phyloP scores from a whole-genome alignment of 495 filamentous ascomycete genomes.

The Penicillium longicatenatum region DNA sequence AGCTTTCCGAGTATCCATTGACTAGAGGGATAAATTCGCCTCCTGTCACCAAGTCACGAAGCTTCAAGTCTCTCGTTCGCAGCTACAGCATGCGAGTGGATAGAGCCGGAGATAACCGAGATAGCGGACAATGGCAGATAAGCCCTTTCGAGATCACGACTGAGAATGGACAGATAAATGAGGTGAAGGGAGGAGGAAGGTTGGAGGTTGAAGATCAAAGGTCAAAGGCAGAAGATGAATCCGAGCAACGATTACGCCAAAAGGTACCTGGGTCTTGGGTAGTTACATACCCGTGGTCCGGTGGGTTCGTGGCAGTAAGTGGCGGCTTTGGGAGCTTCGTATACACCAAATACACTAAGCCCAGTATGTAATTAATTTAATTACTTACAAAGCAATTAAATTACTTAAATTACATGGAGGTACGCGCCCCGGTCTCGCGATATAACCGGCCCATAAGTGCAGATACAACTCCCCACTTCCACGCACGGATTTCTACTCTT shows the following conservation, averaged over 20 bases:
- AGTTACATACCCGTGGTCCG: constrained; percentile 16
- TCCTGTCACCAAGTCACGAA: neutral
- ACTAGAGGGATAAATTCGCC: neutral
- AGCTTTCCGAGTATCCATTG: constrained; percentile 15
- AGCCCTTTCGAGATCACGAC: constrained; percentile 19
- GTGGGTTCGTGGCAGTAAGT: constrained; percentile 25
- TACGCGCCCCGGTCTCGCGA: neutral
- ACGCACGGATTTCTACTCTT: neutral
- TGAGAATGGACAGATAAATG: constrained; percentile 7
- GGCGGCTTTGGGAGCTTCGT: constrained; percentile 6
- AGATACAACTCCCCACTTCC: neutral
- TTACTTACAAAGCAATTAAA: neutral
- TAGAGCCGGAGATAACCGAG: constrained; percentile 44
- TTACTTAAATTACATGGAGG: neutral
- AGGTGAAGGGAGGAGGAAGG: constrained; percentile 7
- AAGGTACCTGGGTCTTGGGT: constrained; percentile 27
- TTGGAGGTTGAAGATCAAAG: neutral
- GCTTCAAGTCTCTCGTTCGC: neutral
- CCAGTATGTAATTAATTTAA: neutral
- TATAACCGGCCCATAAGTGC: neutral
- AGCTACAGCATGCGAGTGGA: constrained; percentile 24
- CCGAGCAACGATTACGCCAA: constrained; percentile 9
- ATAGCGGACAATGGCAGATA: constrained; percentile 32
- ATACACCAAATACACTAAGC: neutral
- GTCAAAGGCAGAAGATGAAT: constrained; percentile 16